Conservation (phyloP, 805 yeast species). For the Pichia insulana region DNA sequence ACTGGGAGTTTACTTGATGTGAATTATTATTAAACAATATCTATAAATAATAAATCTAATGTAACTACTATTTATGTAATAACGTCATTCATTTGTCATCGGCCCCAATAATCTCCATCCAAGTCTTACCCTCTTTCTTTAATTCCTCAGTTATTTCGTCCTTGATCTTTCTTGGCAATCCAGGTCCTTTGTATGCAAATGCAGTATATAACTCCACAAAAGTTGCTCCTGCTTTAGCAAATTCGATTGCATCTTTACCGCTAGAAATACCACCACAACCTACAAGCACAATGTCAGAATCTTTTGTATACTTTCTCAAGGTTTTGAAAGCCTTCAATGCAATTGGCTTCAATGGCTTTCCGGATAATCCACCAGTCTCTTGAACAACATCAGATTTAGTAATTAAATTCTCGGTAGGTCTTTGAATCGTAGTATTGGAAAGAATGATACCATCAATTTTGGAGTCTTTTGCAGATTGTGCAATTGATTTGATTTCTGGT, state of each 20-base stretch:
- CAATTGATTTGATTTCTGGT: slow-evolving; percentile 73
- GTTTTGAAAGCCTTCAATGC: slow-evolving; percentile 62
- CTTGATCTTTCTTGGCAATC: slow-evolving; percentile 55
- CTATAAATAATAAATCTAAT: too few species aligned
- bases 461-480: slow-evolving; percentile 66
- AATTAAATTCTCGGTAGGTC: slow-evolving; percentile 52
- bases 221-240: slow-evolving; percentile 90
- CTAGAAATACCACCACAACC: slow-evolving; percentile 94
- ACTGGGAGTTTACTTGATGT: slow-evolving; percentile 2
- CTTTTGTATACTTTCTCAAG: slow-evolving; percentile 71
- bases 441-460: slow-evolving; percentile 86
- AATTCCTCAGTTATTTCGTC: slow-evolving; percentile 53
- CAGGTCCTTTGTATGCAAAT: slow-evolving; percentile 90
- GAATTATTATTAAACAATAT: neutral
- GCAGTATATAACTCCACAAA: slow-evolving; percentile 82
- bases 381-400: slow-evolving; percentile 38
- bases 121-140: slow-evolving; percentile 65
- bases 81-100: too few species aligned
- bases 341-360: slow-evolving; percentile 80
- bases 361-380: slow-evolving; percentile 85
- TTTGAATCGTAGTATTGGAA: slow-evolving; percentile 83
- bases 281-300: slow-evolving; percentile 60
- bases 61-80: too few species aligned
- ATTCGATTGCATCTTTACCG: slow-evolving; percentile 85
- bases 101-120: slow-evolving; percentile 71